Evolutionary conservation across 176 grass and related monocot genomes (phyloP), one percentile per base, ranked within the genome.

Genomic region (Carex littledalei): DNA sequence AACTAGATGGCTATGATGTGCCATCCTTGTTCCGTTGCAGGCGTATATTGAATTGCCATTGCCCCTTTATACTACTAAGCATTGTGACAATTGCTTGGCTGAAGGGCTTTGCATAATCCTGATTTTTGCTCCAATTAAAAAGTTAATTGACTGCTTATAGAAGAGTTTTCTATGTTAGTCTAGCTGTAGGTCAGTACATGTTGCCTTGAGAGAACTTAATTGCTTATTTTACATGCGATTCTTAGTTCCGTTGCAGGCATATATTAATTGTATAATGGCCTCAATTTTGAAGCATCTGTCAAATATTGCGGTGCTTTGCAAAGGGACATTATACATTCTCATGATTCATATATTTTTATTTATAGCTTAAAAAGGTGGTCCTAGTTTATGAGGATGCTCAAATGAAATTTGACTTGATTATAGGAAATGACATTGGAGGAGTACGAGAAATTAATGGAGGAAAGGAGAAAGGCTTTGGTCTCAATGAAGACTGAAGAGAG

Each of bases 401-500:
- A 68, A 41, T 70, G 34, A 17, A 39, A 70, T 70, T 70, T 41
- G 2, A 41, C 35, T 69, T 41, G 66, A 69, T 80, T 31, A 10
- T 66, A 94, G 87, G 93, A 92, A 72, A 89, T 94, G 93, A 94
- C 88, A 83, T 64, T 94, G 82, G 93, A 92, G 67, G 90, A 94
- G 86, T 94, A 90, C 88, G 90, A 94, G 78, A 92, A 92, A 75
- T 21, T 92, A 85, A 37, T 80, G 77, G 93, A 94, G 78, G 93
- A 92, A 81, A 94, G 85, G 43, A 82, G 86, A 80, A 94, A 94
- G 85, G 86, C 93, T 54, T 81, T 92, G 34, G 86, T 89, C 82
- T 80, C 78, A 72, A 17, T 82, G 58, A 94, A 92, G 78, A 22
- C 81, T 63, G 84, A 88, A 83, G 93, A 90, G 76, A 89, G 90